Evolutionary conservation across 768 basidiomycete genomes (phyloP).

Genomic region (Boletus pseudopeckii): DNA sequence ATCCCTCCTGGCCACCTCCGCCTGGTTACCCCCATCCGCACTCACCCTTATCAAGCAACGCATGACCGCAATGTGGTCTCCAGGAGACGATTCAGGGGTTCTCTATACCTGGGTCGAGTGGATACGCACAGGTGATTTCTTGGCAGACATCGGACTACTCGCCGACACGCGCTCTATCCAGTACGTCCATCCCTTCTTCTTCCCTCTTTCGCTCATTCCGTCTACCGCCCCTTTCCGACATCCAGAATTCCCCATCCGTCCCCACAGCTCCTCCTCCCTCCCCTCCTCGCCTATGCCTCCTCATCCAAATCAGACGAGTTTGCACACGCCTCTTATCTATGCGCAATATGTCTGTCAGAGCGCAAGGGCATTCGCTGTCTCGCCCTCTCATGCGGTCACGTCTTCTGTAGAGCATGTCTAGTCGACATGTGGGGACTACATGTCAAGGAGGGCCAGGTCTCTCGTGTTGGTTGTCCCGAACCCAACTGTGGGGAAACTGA

Average conservation of each 20-base stretch:
- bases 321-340: slow-evolving; percentile 60
- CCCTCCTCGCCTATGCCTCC: slow-evolving; percentile 49
- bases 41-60: slow-evolving; percentile 35
- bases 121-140: slow-evolving; percentile 64
- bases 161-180: slow-evolving; percentile 31
- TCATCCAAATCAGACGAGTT: slow-evolving; percentile 51
- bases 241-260: slow-evolving; percentile 49
- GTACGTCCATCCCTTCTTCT: slow-evolving; percentile 10
- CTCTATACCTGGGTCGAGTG: slow-evolving; percentile 73
- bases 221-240: not conserved
- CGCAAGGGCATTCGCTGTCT: slow-evolving; percentile 76
- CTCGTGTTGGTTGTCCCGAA: slow-evolving; percentile 77
- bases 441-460: slow-evolving; percentile 75
- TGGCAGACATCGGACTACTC: slow-evolving; percentile 43
- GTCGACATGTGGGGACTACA: slow-evolving; percentile 79
- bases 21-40: slow-evolving; percentile 49
- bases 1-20: slow-evolving; percentile 52
- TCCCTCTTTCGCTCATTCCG: slow-evolving; percentile 30
- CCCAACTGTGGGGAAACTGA: slow-evolving; percentile 64
- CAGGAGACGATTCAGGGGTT: slow-evolving; percentile 46
- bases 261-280: slow-evolving; percentile 48
- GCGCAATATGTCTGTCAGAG: slow-evolving; percentile 71
- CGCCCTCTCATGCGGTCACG: slow-evolving; percentile 65
- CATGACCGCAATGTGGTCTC: slow-evolving; percentile 55
- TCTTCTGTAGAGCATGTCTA: slow-evolving; percentile 82